Conservation (phyloP, 2,329 filamentous ascomycete species). For the Verticillium dahliae region DNA sequence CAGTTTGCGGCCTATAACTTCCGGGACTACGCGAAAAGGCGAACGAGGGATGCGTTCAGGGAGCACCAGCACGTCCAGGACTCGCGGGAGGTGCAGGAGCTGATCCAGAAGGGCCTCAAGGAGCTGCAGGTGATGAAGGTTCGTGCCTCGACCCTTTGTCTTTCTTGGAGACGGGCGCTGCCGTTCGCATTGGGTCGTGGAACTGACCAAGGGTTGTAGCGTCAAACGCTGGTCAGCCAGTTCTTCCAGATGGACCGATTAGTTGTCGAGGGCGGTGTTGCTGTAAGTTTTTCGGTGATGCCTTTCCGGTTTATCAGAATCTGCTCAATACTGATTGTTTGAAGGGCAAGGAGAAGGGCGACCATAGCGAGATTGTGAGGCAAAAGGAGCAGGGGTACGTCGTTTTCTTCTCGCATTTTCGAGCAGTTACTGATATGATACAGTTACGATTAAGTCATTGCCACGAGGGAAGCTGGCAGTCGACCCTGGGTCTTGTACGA, state of each 20-base stretch:
- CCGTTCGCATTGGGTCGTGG: neutral
- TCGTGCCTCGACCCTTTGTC: constrained; percentile 10
- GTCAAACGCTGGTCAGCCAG: constrained; percentile 90
- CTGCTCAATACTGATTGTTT: constrained; percentile 10
- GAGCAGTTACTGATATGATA: neutral
- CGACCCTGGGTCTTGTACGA: neutral
- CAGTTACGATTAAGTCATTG: neutral
- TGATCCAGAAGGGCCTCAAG: constrained; percentile 81
- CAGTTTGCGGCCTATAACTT: constrained; percentile 97
- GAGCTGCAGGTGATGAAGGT: constrained; percentile 91
- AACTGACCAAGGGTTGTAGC: constrained; percentile 43
- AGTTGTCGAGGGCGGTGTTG: constrained; percentile 83
- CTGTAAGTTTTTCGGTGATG: constrained; percentile 46
- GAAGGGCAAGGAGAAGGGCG: constrained; percentile 64
- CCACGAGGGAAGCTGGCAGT: neutral
- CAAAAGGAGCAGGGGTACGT: constrained; percentile 75
- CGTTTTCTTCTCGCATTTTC: neutral
- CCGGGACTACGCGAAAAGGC: constrained; percentile 88
- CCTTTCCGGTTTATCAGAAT: neutral
- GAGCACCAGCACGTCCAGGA: constrained; percentile 72
- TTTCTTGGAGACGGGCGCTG: neutral
- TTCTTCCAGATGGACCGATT: constrained; percentile 90
- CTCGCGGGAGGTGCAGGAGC: constrained; percentile 71
- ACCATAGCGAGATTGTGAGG: constrained; percentile 60
- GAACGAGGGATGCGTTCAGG: constrained; percentile 85